Evolutionary conservation across 176 grass and related monocot species (phyloP), one percentile per base, ranked within the genome.

Genomic region (Zoysia pacifica): DNA sequence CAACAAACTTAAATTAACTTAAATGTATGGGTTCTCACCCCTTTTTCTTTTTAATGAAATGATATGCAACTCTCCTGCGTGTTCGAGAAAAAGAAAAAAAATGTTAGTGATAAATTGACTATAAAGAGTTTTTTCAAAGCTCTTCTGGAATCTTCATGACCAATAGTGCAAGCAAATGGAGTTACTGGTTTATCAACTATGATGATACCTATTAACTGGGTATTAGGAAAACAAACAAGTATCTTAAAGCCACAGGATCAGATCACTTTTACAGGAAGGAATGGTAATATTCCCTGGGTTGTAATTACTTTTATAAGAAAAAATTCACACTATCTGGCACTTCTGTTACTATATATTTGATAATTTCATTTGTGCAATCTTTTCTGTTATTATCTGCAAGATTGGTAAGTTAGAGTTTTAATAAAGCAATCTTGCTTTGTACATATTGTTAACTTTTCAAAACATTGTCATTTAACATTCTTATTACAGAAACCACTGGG

Each of bases 401-500:
- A 35, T 40, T 68, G 37, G 5, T 68, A 73, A 62, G 20, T 38
- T 9, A 71, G 4, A 18, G 15, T 51, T 43, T n/a, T 64, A 7
- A 13, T 7, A 58, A 18, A 58, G 10, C 65, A 77, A 3, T 58
- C 58, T 58, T 58, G 55, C 55, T 58, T 58, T 58, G 18, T 19
- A 19, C 19, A 6, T 58, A 58, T 58, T 7, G 2, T 7, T 19
- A 19, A 58, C 55, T 58, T 58, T 19, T 58, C 7, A n/a, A 53
- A 58, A 58, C 9, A 7, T 8, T 43, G 4, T 42, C 53, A 2
- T 77, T 68, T 73, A 44, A 78, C 43, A 35, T 78, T 84, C 55
- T 65, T 89, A 69, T 66, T 86, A 28, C 86, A 91, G 92, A 98
- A 76, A 62, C 95, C 95, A 78, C 72, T 99, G 69, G 96, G 96